phyloP scores from a whole-genome alignment of 108 stramenopile genomes.

The Skeletonema potamos region DNA sequence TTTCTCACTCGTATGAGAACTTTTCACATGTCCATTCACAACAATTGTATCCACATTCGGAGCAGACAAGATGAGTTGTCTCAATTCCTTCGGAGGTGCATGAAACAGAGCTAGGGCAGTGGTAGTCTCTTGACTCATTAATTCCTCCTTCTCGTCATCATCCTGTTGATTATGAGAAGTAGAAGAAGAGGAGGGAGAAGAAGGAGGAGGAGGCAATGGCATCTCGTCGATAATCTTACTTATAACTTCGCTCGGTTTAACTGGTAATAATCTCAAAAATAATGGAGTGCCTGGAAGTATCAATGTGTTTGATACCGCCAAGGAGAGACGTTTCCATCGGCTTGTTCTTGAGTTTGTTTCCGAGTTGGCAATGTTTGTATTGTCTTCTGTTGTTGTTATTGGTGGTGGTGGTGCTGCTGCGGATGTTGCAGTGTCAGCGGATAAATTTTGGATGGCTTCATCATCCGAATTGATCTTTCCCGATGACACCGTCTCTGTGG shows the following conservation, averaged over 20 bases:
- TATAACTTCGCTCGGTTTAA: neutral
- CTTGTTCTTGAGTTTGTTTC: neutral
- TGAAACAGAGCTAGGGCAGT: too few species aligned
- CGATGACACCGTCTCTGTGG: neutral
- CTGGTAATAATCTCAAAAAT: slow-evolving; percentile 18
- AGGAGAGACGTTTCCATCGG: slow-evolving; percentile 5
- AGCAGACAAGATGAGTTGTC: too few species aligned
- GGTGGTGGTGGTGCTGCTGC: neutral
- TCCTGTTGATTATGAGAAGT: neutral
- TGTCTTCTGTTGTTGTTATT: too few species aligned
- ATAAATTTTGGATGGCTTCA: neutral
- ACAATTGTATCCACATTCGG: too few species aligned
- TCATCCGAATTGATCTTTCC: neutral
- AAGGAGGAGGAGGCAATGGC: neutral
- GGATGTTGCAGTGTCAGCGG: neutral
- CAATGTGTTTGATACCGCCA: slow-evolving; percentile 7
- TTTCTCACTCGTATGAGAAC: neutral
- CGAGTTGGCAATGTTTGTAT: too few species aligned
- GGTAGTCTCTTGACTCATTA: neutral
- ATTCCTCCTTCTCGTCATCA: neutral
- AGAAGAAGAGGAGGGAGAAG: neutral
- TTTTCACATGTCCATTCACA: neutral
- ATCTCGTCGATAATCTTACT: slow-evolving; percentile 9
- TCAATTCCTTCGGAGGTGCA: too few species aligned
- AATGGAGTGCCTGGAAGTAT: slow-evolving; percentile 27